phyloP scores from a whole-genome alignment of 257 asterid genomes.

The Ophiorrhiza pumila region DNA sequence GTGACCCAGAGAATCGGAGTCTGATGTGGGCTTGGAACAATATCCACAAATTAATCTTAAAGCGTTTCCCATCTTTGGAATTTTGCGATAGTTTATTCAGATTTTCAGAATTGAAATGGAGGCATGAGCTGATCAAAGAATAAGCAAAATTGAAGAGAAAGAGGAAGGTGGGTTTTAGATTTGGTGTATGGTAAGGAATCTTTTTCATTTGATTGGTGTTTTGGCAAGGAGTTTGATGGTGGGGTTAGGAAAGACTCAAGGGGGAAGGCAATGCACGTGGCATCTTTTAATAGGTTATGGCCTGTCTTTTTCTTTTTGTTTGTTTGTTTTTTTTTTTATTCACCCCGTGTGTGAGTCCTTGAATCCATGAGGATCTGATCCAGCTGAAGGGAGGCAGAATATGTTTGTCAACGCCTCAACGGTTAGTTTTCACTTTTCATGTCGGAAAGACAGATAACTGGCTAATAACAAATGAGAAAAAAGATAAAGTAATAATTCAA shows the following conservation, averaged over 20 bases:
- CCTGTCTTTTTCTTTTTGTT: neutral
- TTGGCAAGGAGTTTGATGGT: neutral
- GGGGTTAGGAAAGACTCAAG: neutral
- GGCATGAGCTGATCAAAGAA: neutral
- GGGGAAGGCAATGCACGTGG: constrained; percentile 7
- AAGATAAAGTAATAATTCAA: too few species aligned
- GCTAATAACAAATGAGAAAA: too few species aligned
- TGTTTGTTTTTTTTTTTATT: too few species aligned
- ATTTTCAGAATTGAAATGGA: neutral
- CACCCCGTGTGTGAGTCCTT: neutral
- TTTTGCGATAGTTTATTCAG: neutral
- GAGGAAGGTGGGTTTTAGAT: neutral
- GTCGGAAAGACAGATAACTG: too few species aligned
- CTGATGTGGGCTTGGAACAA: constrained; percentile 51
- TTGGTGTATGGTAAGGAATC: constrained; percentile 10
- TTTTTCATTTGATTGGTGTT: constrained; percentile 6
- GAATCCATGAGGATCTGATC: constrained; percentile 6
- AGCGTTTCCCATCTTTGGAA: constrained; percentile 66
- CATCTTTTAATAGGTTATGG: constrained; percentile 11
- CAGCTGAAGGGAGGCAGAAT: neutral
- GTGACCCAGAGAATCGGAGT: constrained; percentile 49
- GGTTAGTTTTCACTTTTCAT: too few species aligned
- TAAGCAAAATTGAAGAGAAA: neutral
- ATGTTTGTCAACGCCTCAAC: constrained; percentile 19
- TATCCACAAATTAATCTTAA: constrained; percentile 50